Evolutionary conservation across 768 basidiomycete genomes (phyloP).

Genomic region (Lactifluus rugatus): DNA sequence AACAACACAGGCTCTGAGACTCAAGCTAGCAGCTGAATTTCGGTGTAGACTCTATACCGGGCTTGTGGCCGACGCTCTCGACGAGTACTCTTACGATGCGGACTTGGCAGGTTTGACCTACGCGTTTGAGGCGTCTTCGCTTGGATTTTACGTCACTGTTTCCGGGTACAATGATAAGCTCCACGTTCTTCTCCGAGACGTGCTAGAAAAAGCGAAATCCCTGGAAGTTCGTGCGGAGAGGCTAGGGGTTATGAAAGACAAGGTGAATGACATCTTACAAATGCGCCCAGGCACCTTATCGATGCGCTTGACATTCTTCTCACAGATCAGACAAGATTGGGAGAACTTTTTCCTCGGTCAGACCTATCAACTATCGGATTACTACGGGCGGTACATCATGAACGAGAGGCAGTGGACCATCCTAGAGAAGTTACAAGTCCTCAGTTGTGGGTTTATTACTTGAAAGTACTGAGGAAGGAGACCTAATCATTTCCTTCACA

Average conservation of each 20-base stretch:
- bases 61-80: conserved; percentile 79
- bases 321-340: conserved; percentile 64
- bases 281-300: background rate
- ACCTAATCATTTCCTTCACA: background rate
- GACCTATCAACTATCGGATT: conserved; percentile 70
- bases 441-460: conserved; percentile 49
- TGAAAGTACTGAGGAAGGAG: background rate
- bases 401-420: conserved; percentile 66
- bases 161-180: conserved; percentile 92
- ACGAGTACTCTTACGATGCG: conserved; percentile 88
- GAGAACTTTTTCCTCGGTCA: conserved; percentile 83
- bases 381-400: conserved; percentile 62
- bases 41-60: conserved; percentile 63
- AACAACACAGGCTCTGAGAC: background rate
- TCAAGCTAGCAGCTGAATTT: background rate
- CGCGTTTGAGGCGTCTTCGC: conserved; percentile 47
- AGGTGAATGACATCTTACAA: conserved; percentile 37
- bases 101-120: conserved; percentile 84
- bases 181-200: conserved; percentile 56
- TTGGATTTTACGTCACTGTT: conserved; percentile 58
- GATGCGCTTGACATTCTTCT: background rate
- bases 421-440: conserved; percentile 62
- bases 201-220: conserved; percentile 58
- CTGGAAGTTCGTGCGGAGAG: conserved; percentile 61
- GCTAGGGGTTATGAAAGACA: conserved; percentile 74